phyloP scores from a whole-genome alignment of 2,329 filamentous ascomycete genomes.

The Fusarium robinianum region DNA sequence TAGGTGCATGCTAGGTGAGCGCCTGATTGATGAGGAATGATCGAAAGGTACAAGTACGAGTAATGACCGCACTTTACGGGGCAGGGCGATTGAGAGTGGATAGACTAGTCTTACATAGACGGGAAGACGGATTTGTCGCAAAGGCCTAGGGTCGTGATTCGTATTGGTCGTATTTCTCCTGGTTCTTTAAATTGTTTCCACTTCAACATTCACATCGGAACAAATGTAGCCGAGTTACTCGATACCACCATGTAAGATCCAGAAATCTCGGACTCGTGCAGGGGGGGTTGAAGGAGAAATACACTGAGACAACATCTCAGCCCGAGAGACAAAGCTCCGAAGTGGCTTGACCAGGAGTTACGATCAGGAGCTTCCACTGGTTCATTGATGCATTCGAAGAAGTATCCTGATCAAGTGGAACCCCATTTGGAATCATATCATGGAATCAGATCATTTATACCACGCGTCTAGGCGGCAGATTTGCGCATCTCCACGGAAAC shows the following conservation, averaged over 20 bases:
- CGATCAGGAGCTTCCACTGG: slow-evolving; percentile 1
- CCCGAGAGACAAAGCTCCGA: neutral
- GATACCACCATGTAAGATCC: too few relatives aligned
- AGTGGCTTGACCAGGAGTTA: slow-evolving; percentile 7
- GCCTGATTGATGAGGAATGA: too few relatives aligned
- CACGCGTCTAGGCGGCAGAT: slow-evolving; percentile 17
- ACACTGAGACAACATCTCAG: neutral
- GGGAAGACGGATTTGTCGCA: neutral
- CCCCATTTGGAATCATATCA: slow-evolving; percentile 9
- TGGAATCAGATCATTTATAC: slow-evolving; percentile 17
- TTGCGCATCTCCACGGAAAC: slow-evolving; percentile 11
- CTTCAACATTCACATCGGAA: neutral
- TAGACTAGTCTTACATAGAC: neutral
- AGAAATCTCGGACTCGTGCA: too few relatives aligned
- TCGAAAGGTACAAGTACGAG: too few relatives aligned
- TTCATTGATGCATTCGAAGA: neutral
- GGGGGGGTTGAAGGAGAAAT: neutral
- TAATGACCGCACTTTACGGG: too few relatives aligned
- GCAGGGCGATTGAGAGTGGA: neutral
- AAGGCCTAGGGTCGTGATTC: neutral
- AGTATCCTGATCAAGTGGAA: slow-evolving; percentile 4
- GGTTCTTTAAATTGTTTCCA: neutral
- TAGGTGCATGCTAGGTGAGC: too few relatives aligned
- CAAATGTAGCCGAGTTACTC: too few relatives aligned
- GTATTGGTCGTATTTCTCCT: neutral